phyloP scores from a whole-genome alignment of 441 rosid species.

The Iberis amara region DNA sequence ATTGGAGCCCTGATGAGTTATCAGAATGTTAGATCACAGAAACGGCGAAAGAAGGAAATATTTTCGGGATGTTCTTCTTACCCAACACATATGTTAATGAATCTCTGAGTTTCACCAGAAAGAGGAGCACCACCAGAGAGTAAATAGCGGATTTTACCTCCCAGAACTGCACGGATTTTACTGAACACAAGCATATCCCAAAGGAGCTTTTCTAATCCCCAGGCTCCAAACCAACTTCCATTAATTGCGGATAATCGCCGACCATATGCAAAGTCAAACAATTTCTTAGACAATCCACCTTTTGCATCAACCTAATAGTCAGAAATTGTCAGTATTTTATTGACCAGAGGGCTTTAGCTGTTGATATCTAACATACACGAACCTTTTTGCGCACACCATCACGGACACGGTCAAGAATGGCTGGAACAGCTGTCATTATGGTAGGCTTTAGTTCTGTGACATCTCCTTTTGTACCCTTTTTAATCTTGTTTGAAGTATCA shows the following conservation, averaged over 20 bases:
- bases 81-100: conserved; percentile 97
- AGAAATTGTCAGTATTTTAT: conserved; percentile 18
- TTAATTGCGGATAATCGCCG: conserved; percentile 83
- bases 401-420: conserved; percentile 95
- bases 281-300: conserved; percentile 73
- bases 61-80: conserved; percentile 36
- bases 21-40: conserved; percentile 23
- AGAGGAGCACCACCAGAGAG: conserved; percentile 99
- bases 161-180: conserved; percentile 79
- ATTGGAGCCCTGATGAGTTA: conserved; percentile 74
- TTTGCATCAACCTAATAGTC: conserved; percentile 64
- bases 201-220: conserved; percentile 81
- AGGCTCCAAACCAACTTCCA: conserved; percentile 95
- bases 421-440: conserved; percentile 96
- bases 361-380: conserved; percentile 20
- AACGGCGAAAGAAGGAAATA: conserved; percentile 19
- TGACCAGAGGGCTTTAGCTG: neutral
- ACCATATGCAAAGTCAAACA: conserved; percentile 85
- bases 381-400: conserved; percentile 97
- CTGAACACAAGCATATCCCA: conserved; percentile 85
- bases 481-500: conserved; percentile 87
- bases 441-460: conserved; percentile 77
- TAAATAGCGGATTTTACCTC: conserved; percentile 84
- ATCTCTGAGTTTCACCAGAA: conserved; percentile 96
- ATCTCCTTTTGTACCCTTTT: conserved; percentile 86